Evolutionary conservation across 2,329 filamentous ascomycete genomes (phyloP).

Genomic region (Cyphellophora europaea): DNA sequence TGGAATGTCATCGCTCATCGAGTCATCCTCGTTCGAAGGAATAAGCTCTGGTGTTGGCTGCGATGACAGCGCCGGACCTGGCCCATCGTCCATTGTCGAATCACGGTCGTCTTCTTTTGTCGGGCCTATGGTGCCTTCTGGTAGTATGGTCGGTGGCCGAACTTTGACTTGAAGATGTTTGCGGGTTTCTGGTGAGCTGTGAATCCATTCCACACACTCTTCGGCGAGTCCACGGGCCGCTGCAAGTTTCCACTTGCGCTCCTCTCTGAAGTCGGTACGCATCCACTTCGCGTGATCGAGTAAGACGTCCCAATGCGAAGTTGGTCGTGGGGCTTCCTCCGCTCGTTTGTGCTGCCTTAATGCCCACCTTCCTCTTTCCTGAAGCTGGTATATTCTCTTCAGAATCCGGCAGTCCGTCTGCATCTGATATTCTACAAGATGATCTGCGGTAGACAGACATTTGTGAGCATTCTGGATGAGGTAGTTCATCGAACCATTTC

Average conservation of each 20-base stretch:
- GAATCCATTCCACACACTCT: constrained; percentile 76
- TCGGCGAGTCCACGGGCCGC: constrained; percentile 70
- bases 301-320: constrained; percentile 76
- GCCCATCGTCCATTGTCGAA: constrained; percentile 19
- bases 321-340: constrained; percentile 66
- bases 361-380: constrained; percentile 88
- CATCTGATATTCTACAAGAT: constrained; percentile 73
- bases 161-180: constrained; percentile 59
- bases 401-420: constrained; percentile 80
- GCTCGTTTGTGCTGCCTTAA: constrained; percentile 79
- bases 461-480: constrained; percentile 79
- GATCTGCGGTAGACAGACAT: constrained; percentile 76
- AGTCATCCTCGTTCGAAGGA: constrained; percentile 53
- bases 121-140: constrained; percentile 9
- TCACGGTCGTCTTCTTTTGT: too few species aligned
- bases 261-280: constrained; percentile 89
- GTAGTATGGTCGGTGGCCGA: constrained; percentile 35
- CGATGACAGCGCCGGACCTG: constrained; percentile 15
- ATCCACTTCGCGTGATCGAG: constrained; percentile 96
- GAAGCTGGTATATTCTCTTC: constrained; percentile 78
- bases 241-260: constrained; percentile 85
- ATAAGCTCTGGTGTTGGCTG: constrained; percentile 61
- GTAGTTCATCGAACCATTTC: constrained; percentile 50
- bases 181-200: constrained; percentile 53
- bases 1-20: constrained; percentile 34